Evolutionary conservation across 2,329 filamentous ascomycete species (phyloP).

Genomic region (Cercospora sp.): DNA sequence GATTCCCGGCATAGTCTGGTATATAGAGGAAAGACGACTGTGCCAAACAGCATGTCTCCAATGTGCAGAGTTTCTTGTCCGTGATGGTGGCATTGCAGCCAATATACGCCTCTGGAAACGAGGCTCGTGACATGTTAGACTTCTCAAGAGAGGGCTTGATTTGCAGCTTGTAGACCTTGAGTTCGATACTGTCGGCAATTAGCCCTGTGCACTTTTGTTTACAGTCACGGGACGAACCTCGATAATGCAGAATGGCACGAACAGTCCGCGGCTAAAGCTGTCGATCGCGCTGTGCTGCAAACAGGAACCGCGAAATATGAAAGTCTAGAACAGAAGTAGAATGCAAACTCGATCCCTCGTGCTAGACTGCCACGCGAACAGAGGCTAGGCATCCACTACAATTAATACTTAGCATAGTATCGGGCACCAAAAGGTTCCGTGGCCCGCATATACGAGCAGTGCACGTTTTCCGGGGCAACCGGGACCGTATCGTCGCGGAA

Average conservation of each 20-base stretch:
- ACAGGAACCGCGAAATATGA: neutral
- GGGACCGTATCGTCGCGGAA: neutral
- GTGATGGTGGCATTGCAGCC: slow-evolving; percentile 28
- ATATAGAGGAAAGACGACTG: slow-evolving; percentile 54
- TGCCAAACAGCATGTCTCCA: slow-evolving; percentile 36
- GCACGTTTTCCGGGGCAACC: neutral
- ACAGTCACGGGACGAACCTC: neutral
- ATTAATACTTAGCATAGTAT: neutral
- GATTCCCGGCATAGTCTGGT: slow-evolving; percentile 46
- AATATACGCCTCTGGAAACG: slow-evolving; percentile 5
- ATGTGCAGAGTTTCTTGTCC: slow-evolving; percentile 27
- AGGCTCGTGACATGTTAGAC: neutral
- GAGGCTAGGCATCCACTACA: neutral
- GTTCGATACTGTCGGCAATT: no score
- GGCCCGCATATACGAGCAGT: neutral
- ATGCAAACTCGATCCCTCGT: neutral
- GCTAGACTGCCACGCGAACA: neutral
- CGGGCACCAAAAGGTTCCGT: neutral
- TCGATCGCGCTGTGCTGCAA: neutral
- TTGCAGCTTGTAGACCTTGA: no score
- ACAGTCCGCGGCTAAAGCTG: neutral
- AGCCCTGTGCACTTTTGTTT: no score
- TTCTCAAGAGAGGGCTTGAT: no score
- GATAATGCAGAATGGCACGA: neutral
- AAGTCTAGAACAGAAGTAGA: neutral